Evolutionary conservation across 495 filamentous ascomycete genomes (phyloP).

Genomic region (Tuber magnatum): DNA sequence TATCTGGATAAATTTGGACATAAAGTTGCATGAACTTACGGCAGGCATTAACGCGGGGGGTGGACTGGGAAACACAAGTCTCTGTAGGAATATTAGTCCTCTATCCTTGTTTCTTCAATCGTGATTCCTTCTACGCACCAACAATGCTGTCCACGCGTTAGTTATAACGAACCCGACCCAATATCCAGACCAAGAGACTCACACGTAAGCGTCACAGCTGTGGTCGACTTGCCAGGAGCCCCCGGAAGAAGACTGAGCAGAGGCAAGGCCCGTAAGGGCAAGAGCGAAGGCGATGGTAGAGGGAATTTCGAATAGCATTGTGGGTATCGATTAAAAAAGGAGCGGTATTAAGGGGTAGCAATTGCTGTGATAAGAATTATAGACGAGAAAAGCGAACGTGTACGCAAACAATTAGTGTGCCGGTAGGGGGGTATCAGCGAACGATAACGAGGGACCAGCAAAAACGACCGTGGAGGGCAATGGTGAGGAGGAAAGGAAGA

Average conservation of each 20-base stretch:
- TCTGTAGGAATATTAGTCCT: slow-evolving; percentile 29
- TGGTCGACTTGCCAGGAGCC: slow-evolving; percentile 29
- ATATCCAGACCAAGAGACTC: slow-evolving; percentile 4
- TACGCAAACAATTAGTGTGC: slow-evolving; percentile 8
- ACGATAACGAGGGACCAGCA: slow-evolving; percentile 13
- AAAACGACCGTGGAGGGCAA: slow-evolving; percentile 16
- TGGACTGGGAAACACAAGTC: slow-evolving; percentile 38
- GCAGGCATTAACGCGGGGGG: slow-evolving; percentile 38
- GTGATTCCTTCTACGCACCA: slow-evolving; percentile 11
- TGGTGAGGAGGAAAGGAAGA: neutral
- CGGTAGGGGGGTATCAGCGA: slow-evolving; percentile 5
- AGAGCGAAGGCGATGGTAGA: slow-evolving; percentile 8
- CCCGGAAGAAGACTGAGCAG: no score
- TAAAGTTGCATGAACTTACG: slow-evolving; percentile 23
- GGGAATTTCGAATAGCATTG: slow-evolving; percentile 5
- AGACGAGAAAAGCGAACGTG: slow-evolving; percentile 2
- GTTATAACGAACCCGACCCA: neutral
- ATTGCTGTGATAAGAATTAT: slow-evolving; percentile 3
- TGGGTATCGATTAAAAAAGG: slow-evolving; percentile 16
- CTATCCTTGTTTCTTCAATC: neutral
- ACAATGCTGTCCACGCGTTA: slow-evolving; percentile 18
- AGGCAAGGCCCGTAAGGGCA: slow-evolving; percentile 18
- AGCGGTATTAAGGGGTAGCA: slow-evolving; percentile 11
- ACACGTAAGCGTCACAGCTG: slow-evolving; percentile 28
- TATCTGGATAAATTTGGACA: neutral